Evolutionary conservation across 345 rosid genomes (phyloP).

Genomic region (Salix viminalis): DNA sequence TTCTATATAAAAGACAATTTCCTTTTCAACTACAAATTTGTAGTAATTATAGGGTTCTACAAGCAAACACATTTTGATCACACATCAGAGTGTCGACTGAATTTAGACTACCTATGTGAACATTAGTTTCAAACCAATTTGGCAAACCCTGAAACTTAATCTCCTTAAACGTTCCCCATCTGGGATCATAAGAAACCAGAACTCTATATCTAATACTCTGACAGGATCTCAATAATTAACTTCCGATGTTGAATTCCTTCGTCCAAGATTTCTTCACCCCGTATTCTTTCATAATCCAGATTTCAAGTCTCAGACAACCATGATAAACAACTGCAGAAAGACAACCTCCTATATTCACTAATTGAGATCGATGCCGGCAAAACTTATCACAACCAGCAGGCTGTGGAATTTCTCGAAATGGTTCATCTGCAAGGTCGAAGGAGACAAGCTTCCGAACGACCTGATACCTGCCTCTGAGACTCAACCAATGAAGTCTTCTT

Average conservation of each 20-base stretch:
- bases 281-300: slow-evolving; percentile 30
- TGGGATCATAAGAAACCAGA: slow-evolving; percentile 22
- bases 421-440: slow-evolving; percentile 24
- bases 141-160: slow-evolving; percentile 22
- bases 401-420: slow-evolving; percentile 14
- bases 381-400: slow-evolving; percentile 8
- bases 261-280: slow-evolving; percentile 29
- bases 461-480: neutral
- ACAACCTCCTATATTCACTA: slow-evolving; percentile 18
- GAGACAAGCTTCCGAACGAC: slow-evolving; percentile 15
- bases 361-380: neutral
- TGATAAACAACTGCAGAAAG: slow-evolving; percentile 17
- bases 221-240: slow-evolving; percentile 19
- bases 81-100: neutral
- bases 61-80: neutral
- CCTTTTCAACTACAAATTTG: too few species aligned
- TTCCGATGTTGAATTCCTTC: slow-evolving; percentile 19
- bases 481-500: slow-evolving; percentile 35
- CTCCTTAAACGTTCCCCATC: slow-evolving; percentile 14
- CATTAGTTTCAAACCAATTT: slow-evolving; percentile 17
- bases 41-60: neutral
- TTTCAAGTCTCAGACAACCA: neutral
- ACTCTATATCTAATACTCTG: slow-evolving; percentile 16
- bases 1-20: too few species aligned
- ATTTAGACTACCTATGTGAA: slow-evolving; percentile 19